A percentile compares a stretch with the other conserved stretches of the same genome.
Evolutionary conservation across 176 grass and related monocot genomes (phyloP).

Genomic region (Rhynchospora pubera): DNA sequence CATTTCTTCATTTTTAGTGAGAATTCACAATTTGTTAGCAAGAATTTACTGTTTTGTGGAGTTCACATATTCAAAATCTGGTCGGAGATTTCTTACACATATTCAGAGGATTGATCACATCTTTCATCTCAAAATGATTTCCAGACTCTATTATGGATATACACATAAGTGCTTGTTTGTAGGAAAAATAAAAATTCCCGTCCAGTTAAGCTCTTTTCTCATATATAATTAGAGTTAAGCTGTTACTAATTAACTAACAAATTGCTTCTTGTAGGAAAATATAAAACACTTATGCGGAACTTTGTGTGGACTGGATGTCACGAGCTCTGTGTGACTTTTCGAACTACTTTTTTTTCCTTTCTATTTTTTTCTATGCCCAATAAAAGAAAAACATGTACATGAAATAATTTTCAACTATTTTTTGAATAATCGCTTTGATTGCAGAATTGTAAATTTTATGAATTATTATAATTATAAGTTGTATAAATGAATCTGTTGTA

Average conservation of each 20-base stretch:
- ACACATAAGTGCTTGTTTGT: not conserved
- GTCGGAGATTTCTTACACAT: too few species aligned
- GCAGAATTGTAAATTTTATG: not conserved
- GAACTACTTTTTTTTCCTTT: not conserved
- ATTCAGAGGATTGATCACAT: too few species aligned
- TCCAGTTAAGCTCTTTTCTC: not conserved
- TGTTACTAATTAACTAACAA: not conserved
- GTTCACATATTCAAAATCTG: not conserved
- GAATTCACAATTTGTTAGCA: not conserved
- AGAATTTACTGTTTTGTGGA: not conserved
- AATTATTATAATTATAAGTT: constrained; percentile 1
- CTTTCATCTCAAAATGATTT: too few species aligned
- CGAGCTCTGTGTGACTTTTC: not conserved
- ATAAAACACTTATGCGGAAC: not conserved
- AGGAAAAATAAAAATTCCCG: not conserved
- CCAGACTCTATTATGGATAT: not conserved
- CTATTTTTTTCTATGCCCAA: not conserved
- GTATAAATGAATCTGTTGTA: not conserved
- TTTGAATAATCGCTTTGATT: not conserved
- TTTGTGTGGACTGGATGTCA: not conserved
- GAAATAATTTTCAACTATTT: not conserved
- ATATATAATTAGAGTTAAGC: not conserved
- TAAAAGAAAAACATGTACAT: constrained; percentile 1
- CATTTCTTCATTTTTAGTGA: not conserved
- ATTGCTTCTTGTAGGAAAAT: not conserved